Evolutionary conservation across 441 rosid genomes (phyloP).

Genomic region (Gossypium aridum): DNA sequence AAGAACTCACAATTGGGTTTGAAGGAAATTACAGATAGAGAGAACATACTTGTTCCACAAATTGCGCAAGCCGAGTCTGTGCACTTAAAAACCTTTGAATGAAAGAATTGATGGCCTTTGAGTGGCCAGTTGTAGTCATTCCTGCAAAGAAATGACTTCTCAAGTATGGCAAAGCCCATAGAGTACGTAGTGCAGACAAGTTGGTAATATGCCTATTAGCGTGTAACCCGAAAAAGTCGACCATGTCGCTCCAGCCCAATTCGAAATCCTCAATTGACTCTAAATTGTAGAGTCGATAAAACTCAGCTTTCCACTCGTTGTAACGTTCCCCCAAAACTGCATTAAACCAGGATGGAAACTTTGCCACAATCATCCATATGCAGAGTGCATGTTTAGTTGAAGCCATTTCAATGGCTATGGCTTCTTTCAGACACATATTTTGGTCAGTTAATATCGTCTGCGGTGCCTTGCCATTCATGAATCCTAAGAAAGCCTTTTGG

Average conservation of each 20-base stretch:
- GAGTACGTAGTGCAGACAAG: conserved; percentile 55
- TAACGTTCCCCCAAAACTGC: conserved; percentile 87
- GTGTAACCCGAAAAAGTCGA: conserved; percentile 70
- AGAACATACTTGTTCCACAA: conserved; percentile 77
- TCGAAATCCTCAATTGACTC: conserved; percentile 86
- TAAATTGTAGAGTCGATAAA: conserved; percentile 72
- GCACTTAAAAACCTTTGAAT: conserved; percentile 92
- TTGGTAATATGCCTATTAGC: conserved; percentile 74
- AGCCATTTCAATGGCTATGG: conserved; percentile 80
- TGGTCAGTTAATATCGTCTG: conserved; percentile 90
- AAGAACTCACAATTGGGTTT: neutral
- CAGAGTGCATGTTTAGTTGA: conserved; percentile 83
- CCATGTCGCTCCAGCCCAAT: conserved; percentile 94
- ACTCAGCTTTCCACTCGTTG: conserved; percentile 93
- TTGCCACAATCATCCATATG: conserved; percentile 96
- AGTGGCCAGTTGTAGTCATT: conserved; percentile 68
- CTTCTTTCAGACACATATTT: conserved; percentile 90
- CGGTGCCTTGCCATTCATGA: conserved; percentile 92
- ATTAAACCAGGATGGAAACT: conserved; percentile 94
- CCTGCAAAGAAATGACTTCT: conserved; percentile 88
- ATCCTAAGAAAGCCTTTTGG: conserved; percentile 65
- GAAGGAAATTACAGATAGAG: conserved; percentile 14
- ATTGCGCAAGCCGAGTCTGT: conserved; percentile 84
- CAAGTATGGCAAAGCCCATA: conserved; percentile 90
- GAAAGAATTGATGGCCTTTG: conserved; percentile 80